Evolutionary conservation across 2,329 filamentous ascomycete species (phyloP).

Genomic region (Stagonosporopsis rhizophila): DNA sequence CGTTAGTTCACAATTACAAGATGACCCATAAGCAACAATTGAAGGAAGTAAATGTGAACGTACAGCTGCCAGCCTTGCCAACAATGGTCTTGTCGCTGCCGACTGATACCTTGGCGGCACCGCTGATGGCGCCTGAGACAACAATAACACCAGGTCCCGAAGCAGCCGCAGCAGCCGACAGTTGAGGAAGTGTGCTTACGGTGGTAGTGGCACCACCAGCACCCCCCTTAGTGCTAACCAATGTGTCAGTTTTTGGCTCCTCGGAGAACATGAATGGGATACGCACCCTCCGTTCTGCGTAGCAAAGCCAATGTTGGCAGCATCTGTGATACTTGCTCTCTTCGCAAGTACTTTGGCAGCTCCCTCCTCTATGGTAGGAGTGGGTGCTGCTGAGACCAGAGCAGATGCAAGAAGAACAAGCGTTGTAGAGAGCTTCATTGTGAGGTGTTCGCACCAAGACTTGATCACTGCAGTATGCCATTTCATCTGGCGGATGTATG

Average conservation of each 20-base stretch:
- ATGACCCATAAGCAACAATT: background rate
- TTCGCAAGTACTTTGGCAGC: constrained; percentile 19
- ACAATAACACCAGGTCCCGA: constrained; percentile 33
- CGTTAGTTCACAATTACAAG: constrained; percentile 37
- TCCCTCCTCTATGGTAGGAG: constrained; percentile 16
- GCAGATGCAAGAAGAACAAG: constrained; percentile 19
- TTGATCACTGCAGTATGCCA: background rate
- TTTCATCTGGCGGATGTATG: background rate
- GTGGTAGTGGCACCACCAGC: constrained; percentile 60
- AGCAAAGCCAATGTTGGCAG: constrained; percentile 50
- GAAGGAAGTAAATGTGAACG: constrained; percentile 24
- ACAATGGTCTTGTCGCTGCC: constrained; percentile 34
- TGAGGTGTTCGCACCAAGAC: background rate
- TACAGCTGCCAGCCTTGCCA: constrained; percentile 52
- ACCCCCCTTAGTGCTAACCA: constrained; percentile 59
- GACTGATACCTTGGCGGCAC: constrained; percentile 35
- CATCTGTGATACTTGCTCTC: constrained; percentile 25
- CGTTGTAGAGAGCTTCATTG: constrained; percentile 23
- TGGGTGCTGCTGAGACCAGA: constrained; percentile 23
- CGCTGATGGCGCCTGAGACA: constrained; percentile 33
- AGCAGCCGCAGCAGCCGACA: constrained; percentile 56
- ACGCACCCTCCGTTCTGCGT: constrained; percentile 53
- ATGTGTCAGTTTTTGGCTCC: background rate
- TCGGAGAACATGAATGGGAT: no score
- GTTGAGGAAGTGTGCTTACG: constrained; percentile 59